A percentile compares a stretch with the other conserved stretches of the same genome.
These are phyloP conservation scores for Chaetomiaceae sp. DNA, from an alignment of 2,329 filamentous ascomycete species.

Conservation along the genomic window DNA sequence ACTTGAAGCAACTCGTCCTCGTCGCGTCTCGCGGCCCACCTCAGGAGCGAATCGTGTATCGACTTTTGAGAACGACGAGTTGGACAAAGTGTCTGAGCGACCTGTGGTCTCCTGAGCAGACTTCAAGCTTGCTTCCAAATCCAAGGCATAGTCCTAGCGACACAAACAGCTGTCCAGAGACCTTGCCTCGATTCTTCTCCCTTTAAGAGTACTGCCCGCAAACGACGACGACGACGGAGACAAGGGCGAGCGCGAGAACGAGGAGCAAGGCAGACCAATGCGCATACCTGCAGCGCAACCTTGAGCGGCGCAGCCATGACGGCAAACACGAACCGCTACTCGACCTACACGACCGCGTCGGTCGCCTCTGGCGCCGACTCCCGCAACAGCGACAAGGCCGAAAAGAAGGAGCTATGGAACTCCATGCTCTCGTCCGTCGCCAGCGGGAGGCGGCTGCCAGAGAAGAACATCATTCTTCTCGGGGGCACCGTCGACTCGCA, in stretches of 20 bases:
- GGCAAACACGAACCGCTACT: slow-evolving; percentile 51
- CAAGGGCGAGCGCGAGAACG: neutral
- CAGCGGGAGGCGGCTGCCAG: slow-evolving; percentile 81
- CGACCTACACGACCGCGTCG: slow-evolving; percentile 55
- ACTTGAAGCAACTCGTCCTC: neutral
- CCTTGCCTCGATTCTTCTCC: neutral
- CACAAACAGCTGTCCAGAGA: neutral
- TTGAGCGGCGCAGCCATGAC: slow-evolving; percentile 39
- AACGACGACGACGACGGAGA: no score
- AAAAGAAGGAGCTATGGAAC: slow-evolving; percentile 89
- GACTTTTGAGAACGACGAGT: slow-evolving; percentile 3
- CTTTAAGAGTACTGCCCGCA: neutral
- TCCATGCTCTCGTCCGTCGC: slow-evolving; percentile 88
- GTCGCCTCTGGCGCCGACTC: slow-evolving; percentile 50
- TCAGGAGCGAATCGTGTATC: slow-evolving; percentile 11
- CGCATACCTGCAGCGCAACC: slow-evolving; percentile 4
- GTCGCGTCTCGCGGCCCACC: slow-evolving; percentile 15
- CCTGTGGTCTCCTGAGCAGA: no score
- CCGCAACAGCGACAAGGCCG: slow-evolving; percentile 54
- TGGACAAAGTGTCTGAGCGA: no score
- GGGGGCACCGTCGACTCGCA: slow-evolving; percentile 81
- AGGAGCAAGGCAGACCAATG: slow-evolving; percentile 2
- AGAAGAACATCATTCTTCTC: slow-evolving; percentile 85
- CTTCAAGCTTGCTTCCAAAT: no score
- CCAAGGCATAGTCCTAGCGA: neutral